Conservation (phyloP, 2,329 filamentous ascomycete species). For the Fusarium sp. region DNA sequence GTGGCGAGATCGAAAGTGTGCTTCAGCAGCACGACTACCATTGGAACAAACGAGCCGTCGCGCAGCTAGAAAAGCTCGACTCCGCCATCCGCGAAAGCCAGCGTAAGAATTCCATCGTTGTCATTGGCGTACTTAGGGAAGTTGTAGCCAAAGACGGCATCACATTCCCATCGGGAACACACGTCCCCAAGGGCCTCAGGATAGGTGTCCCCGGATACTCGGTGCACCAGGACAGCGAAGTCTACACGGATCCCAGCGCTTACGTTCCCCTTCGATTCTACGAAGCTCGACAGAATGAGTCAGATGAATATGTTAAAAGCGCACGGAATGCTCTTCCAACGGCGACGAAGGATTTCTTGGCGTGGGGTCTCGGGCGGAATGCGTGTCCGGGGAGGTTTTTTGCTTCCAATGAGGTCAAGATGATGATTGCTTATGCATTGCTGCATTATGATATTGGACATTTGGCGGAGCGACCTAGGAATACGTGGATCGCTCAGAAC, state of each 20-base stretch:
- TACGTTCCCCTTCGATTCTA: conserved; percentile 15
- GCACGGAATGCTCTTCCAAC: conserved; percentile 10
- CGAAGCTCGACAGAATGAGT: neutral
- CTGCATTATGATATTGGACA: conserved; percentile 7
- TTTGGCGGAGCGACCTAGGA: neutral
- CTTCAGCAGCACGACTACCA: neutral
- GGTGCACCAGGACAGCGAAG: conserved; percentile 6
- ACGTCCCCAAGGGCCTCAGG: conserved; percentile 8
- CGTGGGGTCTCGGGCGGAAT: conserved; percentile 11
- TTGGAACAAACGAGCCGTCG: conserved; percentile 6
- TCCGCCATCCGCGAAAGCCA: conserved; percentile 26
- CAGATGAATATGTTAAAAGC: neutral
- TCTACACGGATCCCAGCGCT: conserved; percentile 4
- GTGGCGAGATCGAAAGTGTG: neutral
- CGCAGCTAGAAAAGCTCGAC: conserved; percentile 15
- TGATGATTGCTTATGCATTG: conserved; percentile 5
- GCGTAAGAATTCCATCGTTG: conserved; percentile 16
- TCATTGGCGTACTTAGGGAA: neutral
- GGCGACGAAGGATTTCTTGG: conserved; percentile 1
- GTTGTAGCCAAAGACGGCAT: conserved; percentile 10
- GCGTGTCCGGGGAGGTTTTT: conserved; percentile 15
- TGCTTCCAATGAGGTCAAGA: conserved; percentile 12
- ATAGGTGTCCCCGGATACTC: conserved; percentile 17
- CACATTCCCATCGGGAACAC: conserved; percentile 6
- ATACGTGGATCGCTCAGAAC: conserved; percentile 20